Base-by-base conservation (phyloP, 2,329 filamentous ascomycete genomes). In the Tolypocladium pustulatum region DNA sequence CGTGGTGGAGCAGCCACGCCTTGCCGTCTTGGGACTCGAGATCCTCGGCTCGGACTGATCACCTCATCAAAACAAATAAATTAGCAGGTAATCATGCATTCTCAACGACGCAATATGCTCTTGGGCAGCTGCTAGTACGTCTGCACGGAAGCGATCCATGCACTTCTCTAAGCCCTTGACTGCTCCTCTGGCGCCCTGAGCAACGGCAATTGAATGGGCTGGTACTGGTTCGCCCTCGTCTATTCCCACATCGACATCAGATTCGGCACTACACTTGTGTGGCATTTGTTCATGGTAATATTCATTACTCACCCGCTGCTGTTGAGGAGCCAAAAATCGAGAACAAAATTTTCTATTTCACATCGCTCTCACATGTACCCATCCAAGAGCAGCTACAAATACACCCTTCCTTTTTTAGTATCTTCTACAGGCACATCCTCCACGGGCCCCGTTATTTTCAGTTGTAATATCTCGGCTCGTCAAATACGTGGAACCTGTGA, bases 401-500 rank as follows among this genome's bases (percentile, higher is more conserved):
- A 53, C 20, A 34, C 7, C 34, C 4, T n/a, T 34, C 6, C 9
- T 20, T 32, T 15, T 12, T 36, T 53, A 7, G 17, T 13, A 2
- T 36, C 20, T 22, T 34, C 10, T 7, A 34, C 49, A 32, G 32
- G 32, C 9, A 34, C 32, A 34, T 5, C 9, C 32, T 9, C 32
- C 32, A 34, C 32, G 4, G 4, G 5, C 32, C 9, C 32, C n/a
- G n/a, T n/a, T n/a, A n/a, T 40, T 25, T 34, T 59, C 64, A 76
- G 59, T 75, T 75, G 63, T 74, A 87, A 70, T 94, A 96, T 70
- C 89, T 82, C 55, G 91, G 92, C 76, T 95, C 90, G 65, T 96
- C 82, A 74, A 99, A 97, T 36, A 97, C 94, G 73, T 99, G 94
- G 73, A 97, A 99, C 61, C 81, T 77, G 74, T 99, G 94, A 5